Percentiles rank a stretch among this genome's conserved stretches.
Conservation (phyloP, 306 rosid genomes). For the Medicago lupulina region DNA sequence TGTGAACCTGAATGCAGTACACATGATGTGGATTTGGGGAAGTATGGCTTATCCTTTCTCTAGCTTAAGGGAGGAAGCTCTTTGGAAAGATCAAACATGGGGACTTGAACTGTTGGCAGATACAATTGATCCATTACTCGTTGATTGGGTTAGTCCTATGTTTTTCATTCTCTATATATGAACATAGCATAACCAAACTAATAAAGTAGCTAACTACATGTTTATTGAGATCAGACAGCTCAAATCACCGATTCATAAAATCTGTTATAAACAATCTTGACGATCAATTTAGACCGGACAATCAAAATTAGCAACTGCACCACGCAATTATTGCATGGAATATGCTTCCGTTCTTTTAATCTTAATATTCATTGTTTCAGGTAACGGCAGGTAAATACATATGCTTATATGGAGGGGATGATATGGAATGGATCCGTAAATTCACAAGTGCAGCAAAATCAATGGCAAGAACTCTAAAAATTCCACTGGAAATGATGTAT, state of each 20-base stretch:
- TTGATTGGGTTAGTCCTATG: slow-evolving; percentile 54
- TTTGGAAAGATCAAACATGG: slow-evolving; percentile 69
- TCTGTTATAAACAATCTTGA: too few species aligned
- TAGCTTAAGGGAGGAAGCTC: slow-evolving; percentile 51
- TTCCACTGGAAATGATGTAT: slow-evolving; percentile 61
- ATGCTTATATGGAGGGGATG: slow-evolving; percentile 76
- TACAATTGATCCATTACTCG: slow-evolving; percentile 42
- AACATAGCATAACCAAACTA: neutral
- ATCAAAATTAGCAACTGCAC: too few species aligned
- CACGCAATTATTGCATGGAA: too few species aligned
- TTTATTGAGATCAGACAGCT: too few species aligned
- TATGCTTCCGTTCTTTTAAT: neutral
- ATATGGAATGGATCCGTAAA: slow-evolving; percentile 63
- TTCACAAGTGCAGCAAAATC: slow-evolving; percentile 46
- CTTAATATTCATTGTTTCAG: slow-evolving; percentile 40
- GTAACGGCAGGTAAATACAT: slow-evolving; percentile 52
- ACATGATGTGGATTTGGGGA: slow-evolving; percentile 85
- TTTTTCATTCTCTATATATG: neutral
- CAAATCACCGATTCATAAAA: too few species aligned
- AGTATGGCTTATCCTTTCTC: slow-evolving; percentile 68
- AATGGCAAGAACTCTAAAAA: slow-evolving; percentile 41
- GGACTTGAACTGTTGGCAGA: slow-evolving; percentile 58
- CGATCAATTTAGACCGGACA: too few species aligned
- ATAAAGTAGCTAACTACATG: too few species aligned
- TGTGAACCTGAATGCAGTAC: slow-evolving; percentile 63